These are phyloP conservation scores for Avena sativa DNA, from an alignment of 176 grass and related monocot genomes.

Conservation along the genomic window DNA sequence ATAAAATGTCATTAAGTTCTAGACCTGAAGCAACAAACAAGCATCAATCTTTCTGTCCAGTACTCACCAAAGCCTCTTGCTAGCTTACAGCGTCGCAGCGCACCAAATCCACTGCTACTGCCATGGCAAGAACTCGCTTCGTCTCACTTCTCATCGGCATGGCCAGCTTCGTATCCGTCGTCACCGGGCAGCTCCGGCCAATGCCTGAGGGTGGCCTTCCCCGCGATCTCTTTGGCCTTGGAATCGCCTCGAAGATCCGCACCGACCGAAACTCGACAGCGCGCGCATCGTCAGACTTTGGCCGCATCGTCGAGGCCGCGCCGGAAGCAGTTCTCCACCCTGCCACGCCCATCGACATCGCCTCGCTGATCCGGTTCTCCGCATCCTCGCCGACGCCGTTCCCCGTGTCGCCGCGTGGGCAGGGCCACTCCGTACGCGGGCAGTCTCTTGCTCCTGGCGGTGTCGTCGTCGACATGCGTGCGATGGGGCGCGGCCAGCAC, in stretches of 20 bases:
- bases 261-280: slow-evolving; percentile 42
- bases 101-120: neutral
- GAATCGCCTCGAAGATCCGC: slow-evolving; percentile 40
- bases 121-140: slow-evolving; percentile 29
- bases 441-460: slow-evolving; percentile 49
- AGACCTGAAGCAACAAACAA: slow-evolving; percentile 35
- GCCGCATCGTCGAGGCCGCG: slow-evolving; percentile 34
- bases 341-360: neutral
- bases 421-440: slow-evolving; percentile 57
- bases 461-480: slow-evolving; percentile 64
- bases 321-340: slow-evolving; percentile 45
- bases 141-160: slow-evolving; percentile 9
- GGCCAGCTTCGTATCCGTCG: slow-evolving; percentile 30
- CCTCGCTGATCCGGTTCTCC: slow-evolving; percentile 50
- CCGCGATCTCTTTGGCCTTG: slow-evolving; percentile 12
- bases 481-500: slow-evolving; percentile 14
- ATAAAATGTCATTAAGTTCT: slow-evolving; percentile 45
- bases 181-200: slow-evolving; percentile 30
- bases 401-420: slow-evolving; percentile 46
- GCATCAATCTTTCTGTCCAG: neutral
- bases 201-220: slow-evolving; percentile 31
- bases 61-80: neutral
- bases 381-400: slow-evolving; percentile 46
- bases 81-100: neutral
- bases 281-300: slow-evolving; percentile 56